Evolutionary conservation across 768 basidiomycete genomes (phyloP), one percentile per base, ranked within the genome.

Genomic region (Phaffia australis): DNA sequence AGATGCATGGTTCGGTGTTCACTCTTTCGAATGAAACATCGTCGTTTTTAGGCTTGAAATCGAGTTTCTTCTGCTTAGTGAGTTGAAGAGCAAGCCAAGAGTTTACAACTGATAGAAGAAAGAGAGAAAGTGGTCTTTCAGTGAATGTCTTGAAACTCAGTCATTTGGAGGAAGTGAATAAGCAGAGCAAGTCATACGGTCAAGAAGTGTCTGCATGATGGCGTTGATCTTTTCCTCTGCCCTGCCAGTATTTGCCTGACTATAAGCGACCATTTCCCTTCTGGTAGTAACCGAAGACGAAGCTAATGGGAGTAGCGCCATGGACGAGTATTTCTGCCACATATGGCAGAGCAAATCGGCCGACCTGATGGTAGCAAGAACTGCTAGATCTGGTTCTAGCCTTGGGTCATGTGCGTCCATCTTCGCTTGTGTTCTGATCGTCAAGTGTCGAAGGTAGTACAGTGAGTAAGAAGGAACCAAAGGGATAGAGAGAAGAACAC

Each of bases 31-130:
- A 98, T 0, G 92, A 92, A 27, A 92, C 77, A 71, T 98, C 94
- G 73, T 99, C 95, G 71, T 97, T 92, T 48, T 87, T 84, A 15
- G 95, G 95, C 76, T 94, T 95, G 79, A 95, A 99, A 75, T 99
- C 95, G 59, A 84, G 87, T 72, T 86, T 87, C 79, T 97, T 97
- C 75, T 99, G 95, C 75, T 91, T 93, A 9, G 84, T 81, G 48
- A 99, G 83, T 69, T 88, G 86, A 3, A 80, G 69, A 1, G 83
- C 80, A 8, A 97, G 78, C 85, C 88, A 93, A 23, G 82, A 76
- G 56, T 91, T 75, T 67, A 90, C 82, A 0, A 81, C 89, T 92
- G 56, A 9, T 4, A 25, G 51, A 21, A 18, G 16, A 60, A 23
- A 35, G n/a, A 25, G 50, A 2, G 42, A 25, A 18, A 11, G 30